Percentiles rank a stretch among this genome's conserved stretches.
Evolutionary conservation across 345 rosid species (phyloP).

Genomic region (Viola odorata): DNA sequence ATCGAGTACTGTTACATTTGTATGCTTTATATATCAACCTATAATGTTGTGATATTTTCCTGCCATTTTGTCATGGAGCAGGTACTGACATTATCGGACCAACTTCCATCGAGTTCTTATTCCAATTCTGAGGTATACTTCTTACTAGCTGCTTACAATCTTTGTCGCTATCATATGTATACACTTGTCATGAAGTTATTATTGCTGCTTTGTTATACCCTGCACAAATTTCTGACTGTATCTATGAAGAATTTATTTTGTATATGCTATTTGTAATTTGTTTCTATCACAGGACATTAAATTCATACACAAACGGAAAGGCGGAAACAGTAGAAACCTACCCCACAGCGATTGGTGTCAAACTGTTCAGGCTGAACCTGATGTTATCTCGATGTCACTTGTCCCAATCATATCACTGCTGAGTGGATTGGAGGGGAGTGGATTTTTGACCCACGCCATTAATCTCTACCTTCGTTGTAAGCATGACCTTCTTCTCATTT

Average conservation of each 20-base stretch:
- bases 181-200: background rate
- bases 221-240: too few relatives aligned
- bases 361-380: conserved; percentile 89
- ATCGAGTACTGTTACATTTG: background rate
- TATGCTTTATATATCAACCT: background rate
- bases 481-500: conserved; percentile 3
- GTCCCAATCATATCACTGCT: conserved; percentile 84
- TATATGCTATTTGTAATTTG: too few relatives aligned
- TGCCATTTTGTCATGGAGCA: conserved; percentile 19
- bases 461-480: conserved; percentile 92
- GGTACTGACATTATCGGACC: conserved; percentile 18
- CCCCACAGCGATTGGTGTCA: conserved; percentile 86
- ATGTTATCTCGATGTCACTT: conserved; percentile 84
- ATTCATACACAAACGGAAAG: conserved; percentile 68
- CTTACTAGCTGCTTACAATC: background rate
- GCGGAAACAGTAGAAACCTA: conserved; percentile 59
- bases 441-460: conserved; percentile 94
- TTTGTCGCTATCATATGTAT: background rate
- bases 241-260: too few relatives aligned
- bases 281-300: conserved; percentile 54
- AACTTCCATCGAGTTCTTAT: conserved; percentile 31
- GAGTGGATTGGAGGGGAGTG: conserved; percentile 93
- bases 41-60: background rate
- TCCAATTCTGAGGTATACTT: conserved; percentile 25
- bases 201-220: too few relatives aligned